Percentiles rank a stretch among this genome's conserved stretches.
These are phyloP conservation scores for Paramecium bursaria DNA, from an alignment of 73 alveolate species.

Conservation along the genomic window DNA sequence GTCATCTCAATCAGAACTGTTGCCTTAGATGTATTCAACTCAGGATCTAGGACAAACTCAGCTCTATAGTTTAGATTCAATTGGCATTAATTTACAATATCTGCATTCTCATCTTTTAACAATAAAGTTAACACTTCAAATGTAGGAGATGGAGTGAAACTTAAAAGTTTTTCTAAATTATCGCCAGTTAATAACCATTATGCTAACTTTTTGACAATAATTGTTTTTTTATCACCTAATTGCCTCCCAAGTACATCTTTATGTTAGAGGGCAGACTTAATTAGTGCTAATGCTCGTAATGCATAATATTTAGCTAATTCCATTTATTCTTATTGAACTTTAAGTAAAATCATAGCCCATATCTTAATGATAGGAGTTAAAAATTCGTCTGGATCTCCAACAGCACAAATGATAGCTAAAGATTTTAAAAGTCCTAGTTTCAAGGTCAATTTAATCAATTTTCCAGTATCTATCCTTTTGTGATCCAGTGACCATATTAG, in stretches of 20 bases:
- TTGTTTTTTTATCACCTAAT: neutral
- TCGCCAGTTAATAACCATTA: conserved; percentile 20
- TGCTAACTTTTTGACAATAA: neutral
- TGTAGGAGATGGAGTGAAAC: neutral
- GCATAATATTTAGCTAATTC: conserved; percentile 7
- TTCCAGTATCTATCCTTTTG: neutral
- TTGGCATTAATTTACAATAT: neutral
- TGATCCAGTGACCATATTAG: conserved; percentile 40
- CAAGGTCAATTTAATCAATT: neutral
- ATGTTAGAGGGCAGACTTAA: neutral
- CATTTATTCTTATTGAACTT: neutral
- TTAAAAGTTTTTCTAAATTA: conserved; percentile 10
- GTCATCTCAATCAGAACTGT: neutral
- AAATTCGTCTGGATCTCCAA: conserved; percentile 26
- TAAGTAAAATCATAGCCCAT: conserved; percentile 26
- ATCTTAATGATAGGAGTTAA: conserved; percentile 32
- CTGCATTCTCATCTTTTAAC: neutral
- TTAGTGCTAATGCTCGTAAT: conserved; percentile 4
- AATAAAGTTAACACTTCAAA: conserved; percentile 14
- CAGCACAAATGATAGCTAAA: conserved; percentile 32
- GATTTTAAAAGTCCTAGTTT: conserved; percentile 28
- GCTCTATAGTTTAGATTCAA: neutral
- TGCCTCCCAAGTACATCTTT: conserved; percentile 11
- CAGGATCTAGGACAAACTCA: neutral
- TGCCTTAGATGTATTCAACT: neutral